Percentiles rank a stretch among this genome's conserved stretches.
These are phyloP conservation scores for Stevia rebaudiana DNA, from an alignment of 140 eudicot genomes.

Conservation along the genomic window DNA sequence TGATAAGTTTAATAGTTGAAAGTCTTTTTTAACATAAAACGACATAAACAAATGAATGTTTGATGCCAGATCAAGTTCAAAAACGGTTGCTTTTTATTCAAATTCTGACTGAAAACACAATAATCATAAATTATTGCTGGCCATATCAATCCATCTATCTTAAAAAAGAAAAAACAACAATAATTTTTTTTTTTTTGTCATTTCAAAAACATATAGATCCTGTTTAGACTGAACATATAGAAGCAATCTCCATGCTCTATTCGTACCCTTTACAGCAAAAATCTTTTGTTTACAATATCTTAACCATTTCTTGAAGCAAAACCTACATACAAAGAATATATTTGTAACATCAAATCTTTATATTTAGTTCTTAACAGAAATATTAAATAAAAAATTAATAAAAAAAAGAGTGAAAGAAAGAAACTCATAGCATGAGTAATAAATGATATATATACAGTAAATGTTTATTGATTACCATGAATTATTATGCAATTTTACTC, in stretches of 20 bases:
- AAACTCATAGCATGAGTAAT: background rate
- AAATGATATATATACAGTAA: conserved; percentile 12
- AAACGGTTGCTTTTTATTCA: conserved; percentile 8
- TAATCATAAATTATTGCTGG: conserved; percentile 10
- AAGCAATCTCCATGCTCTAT: conserved; percentile 4
- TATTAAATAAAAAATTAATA: background rate
- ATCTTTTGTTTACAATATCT: conserved; percentile 4
- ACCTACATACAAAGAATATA: conserved; percentile 3
- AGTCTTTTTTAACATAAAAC: background rate
- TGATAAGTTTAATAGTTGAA: conserved; percentile 8
- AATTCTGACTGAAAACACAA: conserved; percentile 3
- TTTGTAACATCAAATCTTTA: conserved; percentile 12
- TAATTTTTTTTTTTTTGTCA: background rate
- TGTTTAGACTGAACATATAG: conserved; percentile 10
- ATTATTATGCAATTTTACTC: conserved; percentile 19
- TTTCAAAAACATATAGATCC: background rate
- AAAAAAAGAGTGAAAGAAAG: background rate
- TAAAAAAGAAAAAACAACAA: background rate
- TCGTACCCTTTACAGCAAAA: conserved; percentile 17
- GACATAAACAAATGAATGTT: conserved; percentile 7
- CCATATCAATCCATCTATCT: background rate
- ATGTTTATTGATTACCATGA: conserved; percentile 14
- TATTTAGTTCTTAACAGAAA: too few relatives aligned
- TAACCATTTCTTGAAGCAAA: conserved; percentile 20
- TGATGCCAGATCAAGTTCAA: conserved; percentile 4